Evolutionary conservation across 202 grass and related monocot genomes (phyloP), one percentile per base, ranked within the genome.

Genomic region (Dendrocalamus latiflorus): DNA sequence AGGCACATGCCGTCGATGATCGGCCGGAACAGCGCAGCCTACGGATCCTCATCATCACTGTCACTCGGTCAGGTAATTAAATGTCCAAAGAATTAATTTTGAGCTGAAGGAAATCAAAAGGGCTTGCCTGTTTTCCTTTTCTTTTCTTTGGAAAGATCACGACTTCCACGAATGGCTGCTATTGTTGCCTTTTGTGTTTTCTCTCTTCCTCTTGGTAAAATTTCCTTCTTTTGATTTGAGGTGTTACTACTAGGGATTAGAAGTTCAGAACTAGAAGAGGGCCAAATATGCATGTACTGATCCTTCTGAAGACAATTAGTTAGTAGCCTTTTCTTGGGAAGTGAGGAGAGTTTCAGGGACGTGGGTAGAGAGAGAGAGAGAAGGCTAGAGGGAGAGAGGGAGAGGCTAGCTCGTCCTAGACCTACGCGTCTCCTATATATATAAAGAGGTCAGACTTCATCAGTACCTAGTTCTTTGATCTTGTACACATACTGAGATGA

Each of bases 1-100:
- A 86, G 91, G 83, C 89, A 95, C 78, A 89, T 91, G 80, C 87
- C 87, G 51, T 82, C 97, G 43, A 99, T 99, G 97, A 96, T 99
- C 37, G 89, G 86, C 67, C 87, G 93, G 82, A 91, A 55, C 68
- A n/a, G 65, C 77, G 75, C 89, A 3, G 75, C 70, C 18, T 99
- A 86, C 18, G 93, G 93, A 50, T 96, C 93, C 85, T 99, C 97
- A 33, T 94, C 96, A 15, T 78, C 91, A 67, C 88, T 96, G 33
- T 99, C 96, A 26, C 91, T 99, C 36, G 76, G 91, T 15, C 97
- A 96, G 93, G 93, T 99, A 89, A 82, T 78, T 3, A 7, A 28
- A 15, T 60, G 30, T 55, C n/a, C 58, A 61, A 61, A 42, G 10
- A 45, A 38, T 53, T 53, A 10, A 37, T 28, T 5, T 67, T 51